Base-by-base conservation (phyloP, 1,284 basidiomycete genomes). In the Boletellus sp. region DNA sequence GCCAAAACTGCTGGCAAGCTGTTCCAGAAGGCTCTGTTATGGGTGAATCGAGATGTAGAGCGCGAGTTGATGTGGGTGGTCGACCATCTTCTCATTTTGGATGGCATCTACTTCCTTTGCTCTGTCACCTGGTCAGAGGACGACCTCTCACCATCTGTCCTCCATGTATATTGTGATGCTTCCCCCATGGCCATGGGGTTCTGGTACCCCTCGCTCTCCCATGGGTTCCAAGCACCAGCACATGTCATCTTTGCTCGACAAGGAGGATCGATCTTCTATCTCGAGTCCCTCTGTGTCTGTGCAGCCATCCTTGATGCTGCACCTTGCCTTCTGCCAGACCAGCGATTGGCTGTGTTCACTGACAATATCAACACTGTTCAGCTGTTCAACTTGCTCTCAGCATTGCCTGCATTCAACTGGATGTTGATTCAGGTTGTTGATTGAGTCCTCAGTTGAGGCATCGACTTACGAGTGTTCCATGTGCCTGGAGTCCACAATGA, bases 151-250 rank as follows among this genome's bases (percentile, higher is more conserved):
- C 40, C 52, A 0, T 66, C 70, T 1, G 59, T 69, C 28, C 3
- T 71, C 1, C 32, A 35, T 1, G 42, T 71, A 4, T 66, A 57
- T 5, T 67, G 60, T 24, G 70, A 74, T 56, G 69, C 73, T 0
- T 72, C 60, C 3, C 51, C 58, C 0, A 0, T 40, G 0, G 70
- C 65, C 0, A 50, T 74, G 28, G 69, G 59, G 1, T 74, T 70
- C 36, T 74, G 66, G 64, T 57, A 48, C 11, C 69, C 68, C n/a
- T n/a, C n/a, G n/a, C 0, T 12, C 38, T 1, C 8, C n/a, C 0
- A 12, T 35, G 70, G 64, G 0, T 72, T 63, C 24, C 48, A 60
- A 13, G 4, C 51, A 62, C 11, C 6, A 32, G 0, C 18, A 2
- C n/a, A 43, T 32, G 8, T 5, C 2, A 10, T 32, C 8, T 43